These are phyloP conservation scores for Candida coleopterorum DNA, from an alignment of 805 yeast genomes.

Conservation along the genomic window DNA sequence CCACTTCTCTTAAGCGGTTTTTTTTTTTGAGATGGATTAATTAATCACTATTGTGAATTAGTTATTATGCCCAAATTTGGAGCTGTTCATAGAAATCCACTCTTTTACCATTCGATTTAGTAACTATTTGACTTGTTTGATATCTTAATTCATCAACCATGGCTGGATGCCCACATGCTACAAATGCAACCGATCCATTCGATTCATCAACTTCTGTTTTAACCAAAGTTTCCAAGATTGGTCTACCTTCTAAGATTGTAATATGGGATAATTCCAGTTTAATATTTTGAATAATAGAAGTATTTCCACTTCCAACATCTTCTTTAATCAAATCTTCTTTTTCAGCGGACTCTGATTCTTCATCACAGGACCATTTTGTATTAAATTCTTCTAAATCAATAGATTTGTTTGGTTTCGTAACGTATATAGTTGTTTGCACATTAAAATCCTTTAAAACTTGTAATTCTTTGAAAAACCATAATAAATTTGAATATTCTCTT, in stretches of 20 bases:
- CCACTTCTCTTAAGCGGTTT: neutral
- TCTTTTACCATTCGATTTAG: constrained; percentile 34
- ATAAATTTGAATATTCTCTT: constrained; percentile 45
- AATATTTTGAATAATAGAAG: neutral
- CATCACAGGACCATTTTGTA: neutral
- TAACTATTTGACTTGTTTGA: constrained; percentile 39
- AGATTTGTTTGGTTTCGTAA: constrained; percentile 18
- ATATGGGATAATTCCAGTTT: constrained; percentile 3
- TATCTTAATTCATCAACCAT: constrained; percentile 56
- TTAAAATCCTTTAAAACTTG: constrained; percentile 16
- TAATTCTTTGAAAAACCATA: constrained; percentile 45
- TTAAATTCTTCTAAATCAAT: constrained; percentile 1
- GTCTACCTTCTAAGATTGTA: constrained; percentile 1
- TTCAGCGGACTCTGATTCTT: neutral
- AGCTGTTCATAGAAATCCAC: constrained; percentile 73
- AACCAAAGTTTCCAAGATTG: neutral
- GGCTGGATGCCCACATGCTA: constrained; percentile 4
- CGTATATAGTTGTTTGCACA: constrained; percentile 23
- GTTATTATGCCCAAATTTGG: constrained; percentile 58
- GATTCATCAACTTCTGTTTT: neutral
- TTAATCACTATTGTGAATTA: too few species aligned
- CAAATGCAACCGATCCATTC: constrained; percentile 1
- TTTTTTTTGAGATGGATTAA: too few species aligned
- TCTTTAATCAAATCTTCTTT: neutral
- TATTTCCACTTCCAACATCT: neutral